phyloP scores from a whole-genome alignment of 1,284 basidiomycete species.

The Ganoderma sp. region DNA sequence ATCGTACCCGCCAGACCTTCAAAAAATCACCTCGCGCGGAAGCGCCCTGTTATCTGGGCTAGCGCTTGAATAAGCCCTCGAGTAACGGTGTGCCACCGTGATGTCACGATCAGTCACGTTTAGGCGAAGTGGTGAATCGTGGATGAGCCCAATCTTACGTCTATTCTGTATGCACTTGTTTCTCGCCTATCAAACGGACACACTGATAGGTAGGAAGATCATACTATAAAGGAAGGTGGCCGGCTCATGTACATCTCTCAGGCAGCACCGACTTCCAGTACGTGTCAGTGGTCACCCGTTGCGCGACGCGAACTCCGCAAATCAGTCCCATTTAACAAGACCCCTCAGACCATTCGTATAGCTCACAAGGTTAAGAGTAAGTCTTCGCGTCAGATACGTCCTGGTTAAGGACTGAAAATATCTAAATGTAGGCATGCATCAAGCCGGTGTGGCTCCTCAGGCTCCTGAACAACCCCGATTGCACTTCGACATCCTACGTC shows the following conservation, averaged over 20 bases:
- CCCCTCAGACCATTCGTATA: too few relatives aligned
- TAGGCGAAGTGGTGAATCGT: too few relatives aligned
- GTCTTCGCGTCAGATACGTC: neutral
- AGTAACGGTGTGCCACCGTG: too few relatives aligned
- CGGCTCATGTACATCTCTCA: neutral
- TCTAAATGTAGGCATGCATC: neutral
- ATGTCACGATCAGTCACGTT: too few relatives aligned
- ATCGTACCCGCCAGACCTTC: too few relatives aligned
- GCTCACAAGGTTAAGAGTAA: neutral
- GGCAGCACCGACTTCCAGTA: neutral
- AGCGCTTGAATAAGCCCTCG: too few relatives aligned
- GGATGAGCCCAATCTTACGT: too few relatives aligned
- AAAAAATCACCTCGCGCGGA: too few relatives aligned
- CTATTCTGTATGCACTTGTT: neutral
- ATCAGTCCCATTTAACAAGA: neutral
- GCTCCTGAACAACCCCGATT: neutral
- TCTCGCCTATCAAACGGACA: neutral
- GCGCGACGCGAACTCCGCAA: neutral
- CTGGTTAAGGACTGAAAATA: neutral
- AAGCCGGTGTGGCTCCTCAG: neutral
- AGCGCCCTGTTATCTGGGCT: too few relatives aligned
- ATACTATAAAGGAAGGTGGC: neutral
- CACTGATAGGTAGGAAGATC: too few relatives aligned
- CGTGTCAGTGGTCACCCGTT: neutral
- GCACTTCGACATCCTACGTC: neutral